Evolutionary conservation across 352 stramenopile species (phyloP).

Genomic region (Sclerospora graminicola): DNA sequence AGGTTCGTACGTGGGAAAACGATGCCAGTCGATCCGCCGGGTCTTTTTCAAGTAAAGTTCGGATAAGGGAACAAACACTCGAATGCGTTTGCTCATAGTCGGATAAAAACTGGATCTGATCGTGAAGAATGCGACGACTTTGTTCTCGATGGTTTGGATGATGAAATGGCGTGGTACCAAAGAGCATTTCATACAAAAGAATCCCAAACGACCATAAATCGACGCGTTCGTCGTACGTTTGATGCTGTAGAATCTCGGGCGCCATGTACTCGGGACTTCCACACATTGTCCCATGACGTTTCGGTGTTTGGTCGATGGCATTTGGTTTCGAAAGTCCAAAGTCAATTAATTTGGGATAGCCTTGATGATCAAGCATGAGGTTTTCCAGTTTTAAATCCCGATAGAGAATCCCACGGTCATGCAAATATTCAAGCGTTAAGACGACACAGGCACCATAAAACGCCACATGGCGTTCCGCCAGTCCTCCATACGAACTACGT

Average conservation of each 20-base stretch:
- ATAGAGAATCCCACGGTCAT: constrained; percentile 53
- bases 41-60: constrained; percentile 37
- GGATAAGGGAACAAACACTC: constrained; percentile 36
- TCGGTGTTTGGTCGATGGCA: constrained; percentile 27
- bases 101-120: constrained; percentile 42
- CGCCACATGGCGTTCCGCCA: constrained; percentile 76
- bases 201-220: constrained; percentile 78
- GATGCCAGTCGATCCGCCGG: constrained; percentile 26
- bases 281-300: constrained; percentile 44
- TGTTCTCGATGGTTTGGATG: constrained; percentile 57
- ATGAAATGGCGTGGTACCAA: constrained; percentile 81
- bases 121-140: constrained; percentile 49
- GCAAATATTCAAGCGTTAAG: constrained; percentile 83
- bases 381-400: constrained; percentile 86
- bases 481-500: constrained; percentile 31
- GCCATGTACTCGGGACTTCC: constrained; percentile 76
- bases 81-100: constrained; percentile 31
- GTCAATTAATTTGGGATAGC: constrained; percentile 79
- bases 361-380: constrained; percentile 71
- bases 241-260: constrained; percentile 49
- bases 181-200: constrained; percentile 58
- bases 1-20: constrained; percentile 7
- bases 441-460: constrained; percentile 95
- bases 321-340: constrained; percentile 58
- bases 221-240: constrained; percentile 44